Evolutionary conservation across 1,284 basidiomycete species (phyloP).

Genomic region (Sanghuangporus baumii): DNA sequence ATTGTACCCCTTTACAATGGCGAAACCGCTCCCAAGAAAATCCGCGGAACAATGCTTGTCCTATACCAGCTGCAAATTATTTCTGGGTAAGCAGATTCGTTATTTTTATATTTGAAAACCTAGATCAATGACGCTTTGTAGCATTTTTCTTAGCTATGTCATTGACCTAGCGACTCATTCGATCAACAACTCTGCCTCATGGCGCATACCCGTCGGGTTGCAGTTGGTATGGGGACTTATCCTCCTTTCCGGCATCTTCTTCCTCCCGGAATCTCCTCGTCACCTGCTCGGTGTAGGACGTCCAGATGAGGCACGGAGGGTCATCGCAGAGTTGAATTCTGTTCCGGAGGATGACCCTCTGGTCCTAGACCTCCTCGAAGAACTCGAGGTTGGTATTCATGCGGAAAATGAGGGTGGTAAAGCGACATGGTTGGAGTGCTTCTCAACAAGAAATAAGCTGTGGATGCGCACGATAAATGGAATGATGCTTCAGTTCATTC

Average conservation of each 20-base stretch:
- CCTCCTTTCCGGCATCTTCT: constrained; percentile 63
- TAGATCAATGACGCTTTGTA: constrained; percentile 22
- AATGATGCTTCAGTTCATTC: constrained; percentile 80
- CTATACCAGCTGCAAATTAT: constrained; percentile 77
- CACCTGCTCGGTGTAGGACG: constrained; percentile 53
- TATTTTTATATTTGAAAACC: background rate
- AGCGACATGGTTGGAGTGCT: constrained; percentile 75
- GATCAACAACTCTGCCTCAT: constrained; percentile 57
- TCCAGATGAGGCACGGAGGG: constrained; percentile 47
- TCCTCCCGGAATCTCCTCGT: constrained; percentile 79
- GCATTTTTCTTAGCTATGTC: constrained; percentile 70
- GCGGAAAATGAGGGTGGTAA: constrained; percentile 74
- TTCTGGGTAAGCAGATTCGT: constrained; percentile 39
- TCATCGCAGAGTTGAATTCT: constrained; percentile 63
- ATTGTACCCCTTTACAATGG: constrained; percentile 80
- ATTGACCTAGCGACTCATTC: constrained; percentile 64
- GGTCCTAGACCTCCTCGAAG: constrained; percentile 60
- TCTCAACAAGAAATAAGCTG: constrained; percentile 60
- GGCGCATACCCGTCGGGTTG: constrained; percentile 65
- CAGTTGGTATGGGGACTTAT: constrained; percentile 66
- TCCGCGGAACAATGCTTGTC: constrained; percentile 69
- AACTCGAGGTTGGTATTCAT: constrained; percentile 63
- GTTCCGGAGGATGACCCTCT: constrained; percentile 56
- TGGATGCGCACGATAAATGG: constrained; percentile 71
- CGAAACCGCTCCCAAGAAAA: constrained; percentile 71